phyloP scores from a whole-genome alignment of 352 stramenopile species.

The Lagenidium giganteum region DNA sequence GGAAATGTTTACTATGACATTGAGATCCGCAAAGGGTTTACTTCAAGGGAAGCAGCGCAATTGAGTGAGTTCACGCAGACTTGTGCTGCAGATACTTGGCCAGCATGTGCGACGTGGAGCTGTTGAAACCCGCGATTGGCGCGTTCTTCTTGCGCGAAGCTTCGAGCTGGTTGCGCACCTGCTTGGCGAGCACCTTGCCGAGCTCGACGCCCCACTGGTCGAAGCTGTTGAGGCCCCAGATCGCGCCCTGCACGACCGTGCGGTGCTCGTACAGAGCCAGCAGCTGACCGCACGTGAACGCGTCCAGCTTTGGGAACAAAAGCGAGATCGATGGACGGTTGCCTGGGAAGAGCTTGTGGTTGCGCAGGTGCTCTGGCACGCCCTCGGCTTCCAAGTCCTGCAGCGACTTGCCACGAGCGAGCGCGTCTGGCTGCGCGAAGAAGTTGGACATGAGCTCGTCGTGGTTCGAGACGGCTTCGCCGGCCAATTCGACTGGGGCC shows the following conservation, averaged over 20 bases:
- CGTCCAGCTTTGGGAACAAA: constrained; percentile 92
- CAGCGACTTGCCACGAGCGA: constrained; percentile 93
- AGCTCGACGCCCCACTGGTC: constrained; percentile 97
- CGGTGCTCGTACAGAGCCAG: constrained; percentile 97
- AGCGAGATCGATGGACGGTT: constrained; percentile 95
- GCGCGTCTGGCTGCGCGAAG: constrained; percentile 97
- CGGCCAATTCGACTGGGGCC: constrained; percentile 54
- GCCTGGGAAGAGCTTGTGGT: constrained; percentile 95
- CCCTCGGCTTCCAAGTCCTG: constrained; percentile 90
- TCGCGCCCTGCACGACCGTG: constrained; percentile 94
- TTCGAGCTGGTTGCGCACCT: constrained; percentile 85
- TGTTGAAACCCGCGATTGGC: constrained; percentile 90
- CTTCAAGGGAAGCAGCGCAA: too few species aligned
- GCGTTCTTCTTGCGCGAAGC: constrained; percentile 62
- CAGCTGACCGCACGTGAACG: constrained; percentile 93
- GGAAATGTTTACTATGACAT: too few species aligned
- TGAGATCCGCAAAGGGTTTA: too few species aligned
- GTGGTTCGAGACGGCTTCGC: constrained; percentile 92
- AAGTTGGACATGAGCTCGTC: constrained; percentile 99
- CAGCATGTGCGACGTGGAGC: constrained; percentile 86
- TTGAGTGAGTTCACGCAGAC: constrained; percentile 21
- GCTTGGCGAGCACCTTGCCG: constrained; percentile 95
- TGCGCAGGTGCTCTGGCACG: constrained; percentile 85
- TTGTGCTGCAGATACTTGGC: constrained; percentile 82
- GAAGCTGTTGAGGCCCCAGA: constrained; percentile 98